Evolutionary conservation across 140 eudicot genomes (phyloP), one percentile per base, ranked within the genome.

Genomic region (Senecio squalidus): DNA sequence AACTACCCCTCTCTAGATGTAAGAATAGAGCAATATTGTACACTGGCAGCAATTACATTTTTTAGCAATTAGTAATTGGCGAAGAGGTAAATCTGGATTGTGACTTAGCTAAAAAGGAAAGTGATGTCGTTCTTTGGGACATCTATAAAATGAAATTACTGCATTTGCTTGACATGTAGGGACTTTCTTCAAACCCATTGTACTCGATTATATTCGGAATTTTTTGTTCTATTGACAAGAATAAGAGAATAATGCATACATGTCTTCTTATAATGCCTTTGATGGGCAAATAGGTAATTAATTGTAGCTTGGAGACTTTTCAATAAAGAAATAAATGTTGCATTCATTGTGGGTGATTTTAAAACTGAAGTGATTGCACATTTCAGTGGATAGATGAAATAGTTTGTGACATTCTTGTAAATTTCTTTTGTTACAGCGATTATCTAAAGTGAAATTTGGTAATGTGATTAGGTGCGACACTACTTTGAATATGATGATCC

Each of bases 401-500:
- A 62, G 46, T 62, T 62, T 46, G 31, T 45, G 45, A 62, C 11
- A 46, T 55, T 25, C 16, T 53, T 41, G 46, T n/a, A n/a, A n/a
- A n/a, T n/a, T n/a, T n/a, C 34, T 33, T 33, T 36, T 36, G 15
- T n/a, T n/a, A n/a, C n/a, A n/a, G n/a, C n/a, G n/a, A n/a, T n/a
- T n/a, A 47, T 5, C 29, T 69, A 39, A 50, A 24, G 34, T 9
- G 40, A 54, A 54, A 33, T 36, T 49, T 46, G 51, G 6, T 55
- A 14, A 54, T 76, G 58, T 79, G 67, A 58, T 57, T 71, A 90
- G 96, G 94, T 92, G 64, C 82, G 70, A 65, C 89, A 60, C 66
- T 87, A 92, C 76, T 92, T 83, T 74, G 96, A 92, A 62, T 92
- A 92, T 8, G 98, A 92, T 5, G 91, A 87, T 75, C 92, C 96